A percentile compares a stretch with the other conserved stretches of the same genome.
phyloP scores from a whole-genome alignment of 2,329 filamentous ascomycete species.

The Neonectria ditissima region DNA sequence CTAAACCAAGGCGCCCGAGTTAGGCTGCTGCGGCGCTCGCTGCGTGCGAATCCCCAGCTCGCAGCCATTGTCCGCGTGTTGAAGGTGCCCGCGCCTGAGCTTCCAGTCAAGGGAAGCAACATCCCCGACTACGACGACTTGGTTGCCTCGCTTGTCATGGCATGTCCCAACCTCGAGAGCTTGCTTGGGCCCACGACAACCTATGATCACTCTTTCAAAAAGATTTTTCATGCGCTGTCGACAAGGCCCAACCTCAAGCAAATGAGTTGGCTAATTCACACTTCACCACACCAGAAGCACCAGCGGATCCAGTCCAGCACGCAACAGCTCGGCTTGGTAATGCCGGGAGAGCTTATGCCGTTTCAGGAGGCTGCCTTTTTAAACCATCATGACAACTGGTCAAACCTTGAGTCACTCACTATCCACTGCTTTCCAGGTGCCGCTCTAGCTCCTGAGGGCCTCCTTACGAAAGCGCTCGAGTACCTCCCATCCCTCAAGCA shows the following conservation, averaged over 20 bases:
- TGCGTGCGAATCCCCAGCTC: conserved; percentile 65
- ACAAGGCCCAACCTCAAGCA: conserved; percentile 67
- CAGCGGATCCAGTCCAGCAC: conserved; percentile 48
- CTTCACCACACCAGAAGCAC: conserved; percentile 39
- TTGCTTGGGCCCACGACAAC: conserved; percentile 65
- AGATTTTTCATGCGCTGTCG: conserved; percentile 69
- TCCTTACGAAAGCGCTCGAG: conserved; percentile 63
- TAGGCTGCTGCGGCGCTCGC: conserved; percentile 67
- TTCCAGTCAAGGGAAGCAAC: conserved; percentile 50
- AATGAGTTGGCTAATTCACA: conserved; percentile 70
- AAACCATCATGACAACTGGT: conserved; percentile 66
- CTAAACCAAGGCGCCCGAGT: conserved; percentile 64
- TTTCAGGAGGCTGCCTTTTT: conserved; percentile 59
- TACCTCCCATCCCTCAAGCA: conserved; percentile 66
- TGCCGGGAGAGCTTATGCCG: conserved; percentile 44
- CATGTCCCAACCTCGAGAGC: conserved; percentile 72
- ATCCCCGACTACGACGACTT: conserved; percentile 67
- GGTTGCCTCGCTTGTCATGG: conserved; percentile 71
- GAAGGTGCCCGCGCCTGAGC: conserved; percentile 63
- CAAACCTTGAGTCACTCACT: conserved; percentile 65
- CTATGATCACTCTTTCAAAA: conserved; percentile 68
- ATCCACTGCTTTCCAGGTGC: conserved; percentile 70
- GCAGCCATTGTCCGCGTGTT: conserved; percentile 67
- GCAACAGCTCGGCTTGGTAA: conserved; percentile 48
- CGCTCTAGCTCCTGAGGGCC: conserved; percentile 62